Percentiles rank a stretch among this genome's conserved stretches.
phyloP scores from a whole-genome alignment of 176 grass and related monocot genomes.

The Aegilops longissima region DNA sequence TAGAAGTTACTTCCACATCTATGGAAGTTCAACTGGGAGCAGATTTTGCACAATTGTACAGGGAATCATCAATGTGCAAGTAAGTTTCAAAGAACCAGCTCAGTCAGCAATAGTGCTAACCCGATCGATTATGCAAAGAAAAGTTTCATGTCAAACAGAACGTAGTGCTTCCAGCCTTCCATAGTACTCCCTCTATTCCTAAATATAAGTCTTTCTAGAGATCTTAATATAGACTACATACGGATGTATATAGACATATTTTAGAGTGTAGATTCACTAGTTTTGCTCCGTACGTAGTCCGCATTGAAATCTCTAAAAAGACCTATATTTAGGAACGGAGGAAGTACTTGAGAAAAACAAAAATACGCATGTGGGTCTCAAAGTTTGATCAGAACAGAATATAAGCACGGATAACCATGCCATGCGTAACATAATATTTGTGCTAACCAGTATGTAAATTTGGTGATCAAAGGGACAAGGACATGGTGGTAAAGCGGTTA shows the following conservation, averaged over 20 bases:
- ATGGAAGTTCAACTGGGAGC: constrained; percentile 52
- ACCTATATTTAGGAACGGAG: no score
- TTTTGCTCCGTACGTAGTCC: no score
- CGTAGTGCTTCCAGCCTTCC: neutral
- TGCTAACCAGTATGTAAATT: neutral
- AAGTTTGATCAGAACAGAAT: neutral
- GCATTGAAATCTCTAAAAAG: no score
- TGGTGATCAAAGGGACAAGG: constrained; percentile 64
- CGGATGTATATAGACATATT: no score
- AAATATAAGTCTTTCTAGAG: no score
- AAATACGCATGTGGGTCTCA: neutral
- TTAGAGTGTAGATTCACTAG: no score
- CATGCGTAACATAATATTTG: neutral
- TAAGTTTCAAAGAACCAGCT: constrained; percentile 14
- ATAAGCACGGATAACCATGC: neutral
- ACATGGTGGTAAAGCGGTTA: constrained; percentile 39
- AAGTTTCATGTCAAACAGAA: neutral
- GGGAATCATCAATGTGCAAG: constrained; percentile 52
- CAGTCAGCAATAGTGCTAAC: neutral
- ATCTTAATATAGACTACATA: no score
- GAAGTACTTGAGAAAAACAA: neutral
- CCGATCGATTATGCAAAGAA: no score
- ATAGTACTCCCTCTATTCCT: neutral
- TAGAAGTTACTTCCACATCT: constrained; percentile 69
- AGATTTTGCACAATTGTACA: constrained; percentile 70